Percentiles rank a stretch among this genome's conserved stretches.
Evolutionary conservation across 495 filamentous ascomycete genomes (phyloP).

Genomic region (Hyaloscypha hepaticicola): DNA sequence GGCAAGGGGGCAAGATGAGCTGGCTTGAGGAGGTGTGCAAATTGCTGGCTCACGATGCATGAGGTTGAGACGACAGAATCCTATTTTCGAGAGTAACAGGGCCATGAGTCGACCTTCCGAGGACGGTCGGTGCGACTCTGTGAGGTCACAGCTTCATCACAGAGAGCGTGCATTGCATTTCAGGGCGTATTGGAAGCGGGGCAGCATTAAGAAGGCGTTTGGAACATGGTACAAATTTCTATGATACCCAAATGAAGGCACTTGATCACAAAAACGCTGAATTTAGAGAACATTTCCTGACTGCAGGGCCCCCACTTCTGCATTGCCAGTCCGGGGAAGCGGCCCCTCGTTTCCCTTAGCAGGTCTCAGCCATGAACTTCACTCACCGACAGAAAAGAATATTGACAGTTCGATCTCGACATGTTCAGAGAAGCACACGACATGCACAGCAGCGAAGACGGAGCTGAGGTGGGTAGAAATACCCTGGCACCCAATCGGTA

Average conservation of each 20-base stretch:
- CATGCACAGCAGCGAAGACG: not conserved
- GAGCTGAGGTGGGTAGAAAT: not conserved
- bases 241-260: not conserved
- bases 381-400: not conserved
- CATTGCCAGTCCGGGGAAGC: not conserved
- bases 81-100: not conserved
- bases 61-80: not conserved
- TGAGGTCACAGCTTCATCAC: not conserved
- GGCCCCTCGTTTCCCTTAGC: not conserved
- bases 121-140: not conserved
- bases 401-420: not conserved
- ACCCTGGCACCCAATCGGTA: not conserved
- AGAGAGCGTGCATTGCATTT: not conserved
- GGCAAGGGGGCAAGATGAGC: conserved; percentile 1
- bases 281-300: not conserved
- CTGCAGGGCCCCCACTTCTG: not conserved
- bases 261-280: not conserved
- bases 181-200: not conserved
- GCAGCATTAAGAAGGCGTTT: not conserved
- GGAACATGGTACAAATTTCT: not conserved
- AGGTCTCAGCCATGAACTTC: not conserved
- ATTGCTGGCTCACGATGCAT: not conserved
- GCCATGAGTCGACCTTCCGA: not conserved
- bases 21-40: not conserved
- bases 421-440: not conserved